These are phyloP conservation scores for Rhizomucor miehei DNA, from an alignment of 371 early-diverging fungal species.

Conservation along the genomic window DNA sequence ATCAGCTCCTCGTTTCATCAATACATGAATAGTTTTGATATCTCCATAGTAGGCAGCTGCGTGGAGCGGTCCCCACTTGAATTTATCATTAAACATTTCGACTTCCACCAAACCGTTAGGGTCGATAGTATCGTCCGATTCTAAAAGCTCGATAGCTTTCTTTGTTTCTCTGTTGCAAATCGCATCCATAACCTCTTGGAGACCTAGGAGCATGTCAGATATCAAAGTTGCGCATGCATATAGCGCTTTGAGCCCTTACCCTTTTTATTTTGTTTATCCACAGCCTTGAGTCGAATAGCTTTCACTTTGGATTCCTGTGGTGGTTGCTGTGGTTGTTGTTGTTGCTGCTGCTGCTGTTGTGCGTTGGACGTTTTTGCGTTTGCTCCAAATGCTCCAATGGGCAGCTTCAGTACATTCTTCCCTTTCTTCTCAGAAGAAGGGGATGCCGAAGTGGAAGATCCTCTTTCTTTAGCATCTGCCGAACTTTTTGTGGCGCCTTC, in stretches of 20 bases:
- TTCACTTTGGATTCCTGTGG: conserved; percentile 26
- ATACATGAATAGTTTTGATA: conserved; percentile 55
- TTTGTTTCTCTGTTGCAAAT: conserved; percentile 31
- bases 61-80: conserved; percentile 88
- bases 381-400: conserved; percentile 29
- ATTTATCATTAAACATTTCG: conserved; percentile 63
- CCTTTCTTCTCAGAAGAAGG: conserved; percentile 9
- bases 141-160: conserved; percentile 28
- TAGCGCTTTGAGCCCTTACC: not conserved
- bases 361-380: no score
- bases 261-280: conserved; percentile 27
- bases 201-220: not conserved
- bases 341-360: conserved; percentile 1
- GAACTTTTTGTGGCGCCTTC: conserved; percentile 1
- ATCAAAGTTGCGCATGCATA: not conserved
- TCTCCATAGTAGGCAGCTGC: conserved; percentile 84
- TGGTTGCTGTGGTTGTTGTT: conserved; percentile 1
- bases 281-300: conserved; percentile 35
- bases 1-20: conserved; percentile 75
- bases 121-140: conserved; percentile 34
- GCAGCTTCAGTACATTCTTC: conserved; percentile 31
- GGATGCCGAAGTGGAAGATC: not conserved
- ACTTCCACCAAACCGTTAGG: conserved; percentile 54
- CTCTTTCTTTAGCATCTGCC: not conserved
- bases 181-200: conserved; percentile 26